phyloP scores from a whole-genome alignment of 1,284 basidiomycete species.

The Ganoderma resinaceum region DNA sequence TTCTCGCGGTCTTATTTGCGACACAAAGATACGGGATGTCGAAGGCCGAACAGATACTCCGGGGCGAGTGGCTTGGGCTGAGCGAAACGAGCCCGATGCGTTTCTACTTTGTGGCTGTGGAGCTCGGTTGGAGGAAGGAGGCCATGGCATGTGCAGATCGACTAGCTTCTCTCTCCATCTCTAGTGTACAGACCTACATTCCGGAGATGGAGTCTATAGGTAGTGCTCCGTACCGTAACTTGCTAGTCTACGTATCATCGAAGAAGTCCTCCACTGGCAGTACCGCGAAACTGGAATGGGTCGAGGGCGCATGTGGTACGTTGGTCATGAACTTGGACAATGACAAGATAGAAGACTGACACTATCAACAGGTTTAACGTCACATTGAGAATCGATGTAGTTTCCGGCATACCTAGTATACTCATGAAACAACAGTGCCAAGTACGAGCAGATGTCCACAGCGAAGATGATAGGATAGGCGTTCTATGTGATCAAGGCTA shows the following conservation, averaged over 20 bases:
- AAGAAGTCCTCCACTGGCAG: neutral
- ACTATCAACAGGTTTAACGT: neutral
- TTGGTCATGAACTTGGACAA: neutral
- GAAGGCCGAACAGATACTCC: conserved; percentile 13
- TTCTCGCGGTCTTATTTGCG: conserved; percentile 25
- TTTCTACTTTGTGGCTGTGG: conserved; percentile 15
- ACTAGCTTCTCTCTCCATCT: neutral
- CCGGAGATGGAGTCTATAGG: neutral
- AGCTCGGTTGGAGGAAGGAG: conserved; percentile 14
- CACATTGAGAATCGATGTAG: neutral
- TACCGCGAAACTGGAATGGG: neutral
- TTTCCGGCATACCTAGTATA: no score
- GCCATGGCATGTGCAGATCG: neutral
- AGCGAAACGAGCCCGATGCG: conserved; percentile 26
- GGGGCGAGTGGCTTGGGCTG: conserved; percentile 17
- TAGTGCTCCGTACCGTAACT: neutral
- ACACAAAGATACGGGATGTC: conserved; percentile 30
- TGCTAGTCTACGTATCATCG: neutral
- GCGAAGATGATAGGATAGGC: neutral
- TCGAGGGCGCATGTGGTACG: neutral
- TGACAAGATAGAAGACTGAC: neutral
- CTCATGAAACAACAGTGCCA: no score
- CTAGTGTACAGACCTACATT: neutral
- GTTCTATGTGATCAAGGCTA: neutral
- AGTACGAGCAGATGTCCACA: no score